phyloP scores from a whole-genome alignment of 1,284 basidiomycete species.

The Rhodotorula sp. region DNA sequence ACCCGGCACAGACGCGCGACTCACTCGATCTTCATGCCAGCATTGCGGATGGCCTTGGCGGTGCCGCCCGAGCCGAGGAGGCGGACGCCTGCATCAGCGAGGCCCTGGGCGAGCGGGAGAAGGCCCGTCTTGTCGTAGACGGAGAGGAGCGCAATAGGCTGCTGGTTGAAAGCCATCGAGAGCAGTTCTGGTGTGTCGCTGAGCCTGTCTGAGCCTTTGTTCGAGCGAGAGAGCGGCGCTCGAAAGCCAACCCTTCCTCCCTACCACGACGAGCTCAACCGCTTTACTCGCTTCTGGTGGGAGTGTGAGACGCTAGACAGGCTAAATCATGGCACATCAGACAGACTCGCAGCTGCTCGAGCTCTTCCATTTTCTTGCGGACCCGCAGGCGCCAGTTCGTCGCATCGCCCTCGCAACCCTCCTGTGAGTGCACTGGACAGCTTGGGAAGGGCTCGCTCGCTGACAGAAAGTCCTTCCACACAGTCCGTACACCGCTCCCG shows the following conservation, averaged over 20 bases:
- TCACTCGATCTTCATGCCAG: slow-evolving; percentile 85
- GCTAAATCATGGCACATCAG: background rate
- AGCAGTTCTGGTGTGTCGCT: background rate
- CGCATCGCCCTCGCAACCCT: slow-evolving; percentile 38
- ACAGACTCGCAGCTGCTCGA: slow-evolving; percentile 33
- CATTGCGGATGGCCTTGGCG: slow-evolving; percentile 93
- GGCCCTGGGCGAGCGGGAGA: slow-evolving; percentile 80
- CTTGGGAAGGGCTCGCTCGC: background rate
- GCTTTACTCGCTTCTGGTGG: no score
- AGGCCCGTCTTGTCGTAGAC: slow-evolving; percentile 97
- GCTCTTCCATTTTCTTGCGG: slow-evolving; percentile 35
- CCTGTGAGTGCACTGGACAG: slow-evolving; percentile 10
- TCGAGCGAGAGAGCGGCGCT: background rate
- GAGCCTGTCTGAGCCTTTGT: background rate
- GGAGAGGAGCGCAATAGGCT: slow-evolving; percentile 70
- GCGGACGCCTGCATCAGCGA: slow-evolving; percentile 76
- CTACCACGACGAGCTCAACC: no score
- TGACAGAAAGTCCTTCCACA: background rate
- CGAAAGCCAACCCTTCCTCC: no score
- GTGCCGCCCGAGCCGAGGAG: slow-evolving; percentile 95
- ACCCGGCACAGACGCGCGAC: slow-evolving; percentile 48
- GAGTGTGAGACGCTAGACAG: background rate
- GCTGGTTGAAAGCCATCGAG: slow-evolving; percentile 1
- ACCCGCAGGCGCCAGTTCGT: slow-evolving; percentile 33
- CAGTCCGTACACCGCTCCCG: slow-evolving; percentile 38